phyloP scores from a whole-genome alignment of 2,329 filamentous ascomycete species.

The Didymella pomorum region DNA sequence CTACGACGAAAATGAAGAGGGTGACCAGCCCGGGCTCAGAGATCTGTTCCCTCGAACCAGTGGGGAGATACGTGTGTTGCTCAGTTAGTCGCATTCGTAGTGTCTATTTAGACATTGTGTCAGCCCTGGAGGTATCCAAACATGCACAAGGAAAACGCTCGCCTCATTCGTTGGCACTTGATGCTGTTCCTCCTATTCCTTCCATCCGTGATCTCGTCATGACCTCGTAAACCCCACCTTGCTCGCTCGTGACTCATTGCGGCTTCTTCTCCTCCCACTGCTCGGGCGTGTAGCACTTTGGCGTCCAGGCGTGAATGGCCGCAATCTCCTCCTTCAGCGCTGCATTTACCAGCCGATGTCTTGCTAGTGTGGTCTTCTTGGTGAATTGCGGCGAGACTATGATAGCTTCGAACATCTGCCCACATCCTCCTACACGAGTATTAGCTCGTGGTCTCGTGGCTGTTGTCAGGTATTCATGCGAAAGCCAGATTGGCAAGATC shows the following conservation, averaged over 20 bases:
- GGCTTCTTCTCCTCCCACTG: conserved; percentile 78
- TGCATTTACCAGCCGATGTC: conserved; percentile 85
- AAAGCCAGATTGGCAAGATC: no score
- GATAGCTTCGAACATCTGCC: conserved; percentile 73
- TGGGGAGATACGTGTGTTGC: conserved; percentile 68
- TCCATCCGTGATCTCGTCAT: neutral
- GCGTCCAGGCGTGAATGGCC: conserved; percentile 92
- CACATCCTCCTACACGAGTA: conserved; percentile 66
- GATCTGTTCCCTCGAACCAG: conserved; percentile 70
- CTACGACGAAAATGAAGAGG: conserved; percentile 47
- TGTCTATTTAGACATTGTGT: neutral
- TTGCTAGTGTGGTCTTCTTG: conserved; percentile 74
- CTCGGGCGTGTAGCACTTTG: conserved; percentile 89
- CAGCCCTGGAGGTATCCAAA: neutral
- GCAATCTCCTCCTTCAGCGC: conserved; percentile 87
- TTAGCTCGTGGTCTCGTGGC: conserved; percentile 25
- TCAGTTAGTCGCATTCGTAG: conserved; percentile 58
- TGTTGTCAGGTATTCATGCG: no score
- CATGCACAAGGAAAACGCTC: neutral
- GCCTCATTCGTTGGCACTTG: neutral
- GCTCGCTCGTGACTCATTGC: conserved; percentile 28
- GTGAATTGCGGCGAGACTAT: conserved; percentile 66
- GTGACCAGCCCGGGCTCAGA: conserved; percentile 54
- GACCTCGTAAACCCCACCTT: neutral
- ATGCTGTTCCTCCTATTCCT: neutral